Evolutionary conservation across 805 yeast genomes (phyloP).

Genomic region (Priceomyces melissophilus): DNA sequence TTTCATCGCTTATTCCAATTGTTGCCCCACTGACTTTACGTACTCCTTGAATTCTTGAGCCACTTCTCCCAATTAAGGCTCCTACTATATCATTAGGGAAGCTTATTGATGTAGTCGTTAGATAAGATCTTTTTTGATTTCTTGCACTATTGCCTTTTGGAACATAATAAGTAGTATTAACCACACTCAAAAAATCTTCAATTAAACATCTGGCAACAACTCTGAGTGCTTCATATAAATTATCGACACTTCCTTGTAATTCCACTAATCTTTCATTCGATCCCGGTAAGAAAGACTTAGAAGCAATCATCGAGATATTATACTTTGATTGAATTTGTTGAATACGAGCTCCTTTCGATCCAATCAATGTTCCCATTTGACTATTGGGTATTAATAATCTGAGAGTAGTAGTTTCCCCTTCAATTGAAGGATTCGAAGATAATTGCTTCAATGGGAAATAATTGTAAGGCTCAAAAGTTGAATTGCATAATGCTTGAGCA

Average conservation of each 20-base stretch:
- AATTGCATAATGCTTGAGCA: constrained; percentile 58
- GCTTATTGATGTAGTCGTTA: constrained; percentile 40
- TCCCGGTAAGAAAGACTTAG: constrained; percentile 76
- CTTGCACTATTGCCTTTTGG: constrained; percentile 36
- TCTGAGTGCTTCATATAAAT: constrained; percentile 54
- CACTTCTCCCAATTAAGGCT: constrained; percentile 83
- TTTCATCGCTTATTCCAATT: constrained; percentile 71
- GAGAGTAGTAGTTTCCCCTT: constrained; percentile 51
- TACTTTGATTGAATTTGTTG: constrained; percentile 69
- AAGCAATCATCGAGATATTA: constrained; percentile 79
- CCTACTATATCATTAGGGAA: constrained; percentile 86
- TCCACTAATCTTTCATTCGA: constrained; percentile 86
- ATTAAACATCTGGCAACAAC: constrained; percentile 67
- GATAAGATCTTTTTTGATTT: constrained; percentile 5
- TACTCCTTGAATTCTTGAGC: constrained; percentile 81
- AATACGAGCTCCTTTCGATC: constrained; percentile 76
- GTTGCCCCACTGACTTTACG: constrained; percentile 75
- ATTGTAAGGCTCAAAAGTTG: constrained; percentile 39
- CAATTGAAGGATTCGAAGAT: constrained; percentile 48
- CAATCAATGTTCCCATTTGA: constrained; percentile 87
- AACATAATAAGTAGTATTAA: constrained; percentile 61
- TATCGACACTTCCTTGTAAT: constrained; percentile 71
- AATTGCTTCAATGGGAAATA: constrained; percentile 61
- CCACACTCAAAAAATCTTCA: constrained; percentile 68
- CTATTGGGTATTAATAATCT: constrained; percentile 77